Evolutionary conservation across 2,329 filamentous ascomycete genomes (phyloP), one percentile per base, ranked within the genome.

Genomic region (Xylaria sp.): DNA sequence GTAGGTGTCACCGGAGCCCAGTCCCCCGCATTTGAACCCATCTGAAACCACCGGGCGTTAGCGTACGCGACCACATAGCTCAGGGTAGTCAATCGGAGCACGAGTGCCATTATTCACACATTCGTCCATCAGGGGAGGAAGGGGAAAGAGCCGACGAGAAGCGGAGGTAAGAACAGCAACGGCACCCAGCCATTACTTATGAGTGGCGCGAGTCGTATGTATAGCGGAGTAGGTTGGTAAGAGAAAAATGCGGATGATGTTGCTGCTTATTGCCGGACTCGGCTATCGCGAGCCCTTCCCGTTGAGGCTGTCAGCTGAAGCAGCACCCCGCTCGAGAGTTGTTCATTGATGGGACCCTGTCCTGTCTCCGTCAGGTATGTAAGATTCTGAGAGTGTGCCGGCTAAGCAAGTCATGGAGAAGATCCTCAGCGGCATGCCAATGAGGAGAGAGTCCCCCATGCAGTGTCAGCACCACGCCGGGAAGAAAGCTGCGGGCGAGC

Each of bases 1-100:
- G 66, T 73, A 43, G 68, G 60, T 37, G 56, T 72, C 51, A 69
- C 70, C 67, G 70, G 70, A 60, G 67, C 65, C 73, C 73, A 73
- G 69, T 66, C 68, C 63, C 61, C 66, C 57, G 67, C 63, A 65
- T 67, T 47, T 59, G 53, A 45, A 46, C 57, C 61, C 46, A 61
- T 53, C 55, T 67, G 60, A 35, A 69, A 65, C 61, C 70, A 66
- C 54, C 67, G 67, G 38, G 70, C 73, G 64, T 72, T 57, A 43
- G 68, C 68, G 57, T 50, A 58, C 46, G 65, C 67, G 65, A 72
- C 65, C 63, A 67, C 70, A 63, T 65, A 72, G 66, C 69, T 69
- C 67, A 73, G 67, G 60, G 68, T 63, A 52, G 69, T 69, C 70
- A 73, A 69, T 67, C 69, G 72, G 65, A 71, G 68, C 63, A 65